Evolutionary conservation across 23 red algal genomes (phyloP), one percentile per base, ranked within the genome.

Genomic region (Gracilariopsis chorda): DNA sequence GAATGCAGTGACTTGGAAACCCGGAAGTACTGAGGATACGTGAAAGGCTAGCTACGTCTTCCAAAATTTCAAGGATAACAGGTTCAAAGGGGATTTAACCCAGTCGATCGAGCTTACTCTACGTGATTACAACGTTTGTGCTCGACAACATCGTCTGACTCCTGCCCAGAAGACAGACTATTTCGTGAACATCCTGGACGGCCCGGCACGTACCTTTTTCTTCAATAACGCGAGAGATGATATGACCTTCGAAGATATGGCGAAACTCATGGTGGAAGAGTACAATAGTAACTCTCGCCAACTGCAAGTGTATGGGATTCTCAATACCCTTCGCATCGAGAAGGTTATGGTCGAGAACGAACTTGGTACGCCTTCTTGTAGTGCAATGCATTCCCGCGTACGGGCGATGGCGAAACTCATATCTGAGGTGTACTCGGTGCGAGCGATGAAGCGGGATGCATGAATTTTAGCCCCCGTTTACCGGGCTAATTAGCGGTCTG

Each of bases 61-160:
- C 20, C 86, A 77, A 49, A 4, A 90, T 33, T 90, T 88, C 84
- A 75, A 75, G 35, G 67, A 88, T 35, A 56, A 49, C 33, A 19
- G 27, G 17, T 88, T 88, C 40, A 75, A 46, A 17, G 84, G 84
- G 53, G 84, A 76, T 25, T 45, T 88, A 9, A 43, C 40, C 19
- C 84, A 88, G 48, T 88, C 63, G 1, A 88, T 88, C 27, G 84
- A 88, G 44, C 2, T 76, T 1, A 77, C 43, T 17, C 19, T 88
- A 7, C 64, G 84, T 28, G 84, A 77, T 60, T 77, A 76, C 62
- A 77, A 75, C 12, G 47, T 88, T 36, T 88, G 84, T 49, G 64
- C 63, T 39, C 63, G 64, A 23, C 84, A 75, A 33, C 47, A 88
- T 49, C 11, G 25, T 7, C 44, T 88, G 1, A 64, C 4, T 25